phyloP scores from a whole-genome alignment of 768 basidiomycete species.

The Phaeotremella fagi region DNA sequence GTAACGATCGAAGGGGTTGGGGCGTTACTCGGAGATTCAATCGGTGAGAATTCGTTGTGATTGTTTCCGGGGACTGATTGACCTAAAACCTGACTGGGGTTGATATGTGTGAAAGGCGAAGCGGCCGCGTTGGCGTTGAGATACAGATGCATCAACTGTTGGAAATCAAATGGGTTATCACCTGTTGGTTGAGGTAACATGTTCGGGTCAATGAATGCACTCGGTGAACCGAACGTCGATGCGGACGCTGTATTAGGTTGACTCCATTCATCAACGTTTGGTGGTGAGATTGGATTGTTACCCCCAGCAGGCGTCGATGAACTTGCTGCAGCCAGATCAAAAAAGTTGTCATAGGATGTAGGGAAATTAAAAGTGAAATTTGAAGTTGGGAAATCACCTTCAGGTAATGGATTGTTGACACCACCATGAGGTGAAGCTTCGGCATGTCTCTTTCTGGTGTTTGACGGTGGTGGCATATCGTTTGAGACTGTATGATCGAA shows the following conservation, averaged over 20 bases:
- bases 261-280: conserved; percentile 13
- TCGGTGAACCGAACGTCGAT: conserved; percentile 28
- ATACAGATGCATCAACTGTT: conserved; percentile 49
- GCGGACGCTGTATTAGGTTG: conserved; percentile 24
- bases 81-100: conserved; percentile 78
- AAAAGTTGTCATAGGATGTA: conserved; percentile 45
- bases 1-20: conserved; percentile 12
- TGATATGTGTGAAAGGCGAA: conserved; percentile 55
- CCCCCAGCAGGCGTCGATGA: conserved; percentile 29
- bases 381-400: conserved; percentile 43
- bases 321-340: conserved; percentile 44
- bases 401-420: conserved; percentile 12
- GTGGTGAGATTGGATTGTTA: conserved; percentile 9
- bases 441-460: conserved; percentile 47
- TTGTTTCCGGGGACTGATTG: conserved; percentile 46
- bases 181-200: conserved; percentile 11
- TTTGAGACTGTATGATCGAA: conserved; percentile 85
- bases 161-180: conserved; percentile 44
- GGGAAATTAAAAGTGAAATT: conserved; percentile 48
- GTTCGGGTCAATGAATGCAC: conserved; percentile 8
- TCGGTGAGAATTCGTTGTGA: conserved; percentile 60
- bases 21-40: conserved; percentile 51
- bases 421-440: conserved; percentile 40
- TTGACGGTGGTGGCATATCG: conserved; percentile 51
- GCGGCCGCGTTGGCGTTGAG: conserved; percentile 44